Evolutionary conservation across 2,329 filamentous ascomycete species (phyloP), one percentile per base, ranked within the genome.

Genomic region (Alternaria ventricosa): DNA sequence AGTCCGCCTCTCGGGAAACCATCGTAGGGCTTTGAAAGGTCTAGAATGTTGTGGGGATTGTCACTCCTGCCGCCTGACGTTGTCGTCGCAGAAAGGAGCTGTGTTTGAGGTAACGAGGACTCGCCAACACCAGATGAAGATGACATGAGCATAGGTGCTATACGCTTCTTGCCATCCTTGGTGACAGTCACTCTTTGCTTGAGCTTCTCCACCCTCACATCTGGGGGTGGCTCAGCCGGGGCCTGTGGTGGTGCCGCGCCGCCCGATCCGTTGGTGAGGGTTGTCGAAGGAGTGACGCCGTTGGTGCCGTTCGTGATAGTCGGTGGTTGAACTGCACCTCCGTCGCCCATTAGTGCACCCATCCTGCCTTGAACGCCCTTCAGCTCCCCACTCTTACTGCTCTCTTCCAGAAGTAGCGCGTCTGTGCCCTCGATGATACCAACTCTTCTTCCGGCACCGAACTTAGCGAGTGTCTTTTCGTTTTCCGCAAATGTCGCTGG

Each of bases 281-380:
- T 61, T 18, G 66, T 85, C 83, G 64, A 83, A 85, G 72, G 46
- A 73, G 61, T 79, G 76, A 13, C 76, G 27, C 84, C 85, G 63
- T 87, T 87, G 18, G 83, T 81, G 15, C 84, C 84, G 67, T 92
- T 79, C 44, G 88, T 88, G 77, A 82, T 57, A 43, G 88, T 88
- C 4, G 86, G 80, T 3, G 86, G 83, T 28, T 77, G 75, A 9
- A 72, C 70, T 30, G 77, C 72, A 59, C 75, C 74, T 18, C 87
- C 87, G 75, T 97, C 94, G 6, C 95, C 95, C 96, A 99, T 99
- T 41, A 99, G 82, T n/a, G 95, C 95, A 12, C 96, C 96, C 96
- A 99, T 99, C 69, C 95, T 89, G 3, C 94, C 96, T 81, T 99
- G 93, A 0, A 95, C 94, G 6, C 92, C 94, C 68, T 91, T 92